phyloP scores from a whole-genome alignment of 2,329 filamentous ascomycete species.

The Fusarium mangiferae region DNA sequence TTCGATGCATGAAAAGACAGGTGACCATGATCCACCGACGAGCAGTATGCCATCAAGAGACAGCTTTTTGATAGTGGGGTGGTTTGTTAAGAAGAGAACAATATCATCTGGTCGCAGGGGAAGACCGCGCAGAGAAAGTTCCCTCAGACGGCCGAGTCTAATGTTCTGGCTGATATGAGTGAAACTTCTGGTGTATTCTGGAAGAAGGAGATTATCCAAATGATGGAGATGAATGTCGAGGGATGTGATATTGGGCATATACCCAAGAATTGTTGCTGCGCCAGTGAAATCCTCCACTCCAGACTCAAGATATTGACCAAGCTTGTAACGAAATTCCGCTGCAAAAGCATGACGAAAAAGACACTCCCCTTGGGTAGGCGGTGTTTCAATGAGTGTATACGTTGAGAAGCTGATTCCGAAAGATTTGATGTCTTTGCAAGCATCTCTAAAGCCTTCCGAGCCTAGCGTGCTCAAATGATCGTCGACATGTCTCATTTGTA shows the following conservation, averaged over 20 bases:
- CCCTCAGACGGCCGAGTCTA: not conserved
- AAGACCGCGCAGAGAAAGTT: not conserved
- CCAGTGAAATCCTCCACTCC: no score
- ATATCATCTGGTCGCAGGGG: not conserved
- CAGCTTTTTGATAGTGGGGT: not conserved
- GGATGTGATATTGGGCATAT: not conserved
- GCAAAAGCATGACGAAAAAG: not conserved
- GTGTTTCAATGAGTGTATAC: no score
- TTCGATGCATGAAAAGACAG: not conserved
- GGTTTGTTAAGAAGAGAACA: not conserved
- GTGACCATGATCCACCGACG: not conserved
- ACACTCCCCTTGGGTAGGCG: not conserved
- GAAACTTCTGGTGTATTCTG: not conserved
- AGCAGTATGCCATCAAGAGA: not conserved
- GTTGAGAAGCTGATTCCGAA: not conserved
- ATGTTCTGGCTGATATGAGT: not conserved
- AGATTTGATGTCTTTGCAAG: not conserved
- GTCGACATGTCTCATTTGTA: not conserved
- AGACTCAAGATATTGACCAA: not conserved
- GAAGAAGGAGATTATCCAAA: not conserved
- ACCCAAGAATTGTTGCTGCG: not conserved
- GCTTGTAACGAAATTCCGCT: not conserved
- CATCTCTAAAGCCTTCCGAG: not conserved
- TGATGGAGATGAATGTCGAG: not conserved
- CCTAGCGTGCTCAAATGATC: not conserved